Evolutionary conservation across 371 early-diverging fungal species (phyloP).

Genomic region (Mucor ambiguus): DNA sequence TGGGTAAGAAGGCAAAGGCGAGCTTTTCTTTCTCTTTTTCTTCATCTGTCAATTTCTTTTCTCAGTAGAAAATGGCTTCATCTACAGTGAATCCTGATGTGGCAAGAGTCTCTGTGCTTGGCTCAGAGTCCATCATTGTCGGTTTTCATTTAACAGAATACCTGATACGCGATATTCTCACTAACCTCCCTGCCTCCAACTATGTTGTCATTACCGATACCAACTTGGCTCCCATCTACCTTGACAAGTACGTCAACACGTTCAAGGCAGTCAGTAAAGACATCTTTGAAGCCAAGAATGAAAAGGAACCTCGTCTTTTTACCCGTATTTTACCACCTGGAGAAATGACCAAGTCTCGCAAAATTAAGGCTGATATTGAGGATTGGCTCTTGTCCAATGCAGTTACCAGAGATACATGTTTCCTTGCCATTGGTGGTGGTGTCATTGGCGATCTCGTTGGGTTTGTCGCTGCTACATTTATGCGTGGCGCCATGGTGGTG

Average conservation of each 20-base stretch:
- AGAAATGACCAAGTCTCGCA: constrained; percentile 89
- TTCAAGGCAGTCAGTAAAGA: constrained; percentile 46
- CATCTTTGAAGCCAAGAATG: constrained; percentile 20
- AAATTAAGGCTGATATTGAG: constrained; percentile 86
- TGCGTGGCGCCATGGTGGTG: constrained; percentile 94
- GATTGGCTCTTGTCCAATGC: constrained; percentile 86
- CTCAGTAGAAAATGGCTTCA: background rate
- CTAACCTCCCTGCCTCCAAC: constrained; percentile 76
- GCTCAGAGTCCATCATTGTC: constrained; percentile 83
- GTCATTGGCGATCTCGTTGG: constrained; percentile 97
- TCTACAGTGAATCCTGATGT: constrained; percentile 51
- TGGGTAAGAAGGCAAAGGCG: background rate
- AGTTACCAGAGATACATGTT: constrained; percentile 93
- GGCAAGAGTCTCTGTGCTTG: constrained; percentile 82
- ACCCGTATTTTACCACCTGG: constrained; percentile 88
- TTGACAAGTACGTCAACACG: constrained; percentile 53
- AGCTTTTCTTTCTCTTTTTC: background rate
- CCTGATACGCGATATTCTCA: constrained; percentile 76
- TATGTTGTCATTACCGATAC: constrained; percentile 91
- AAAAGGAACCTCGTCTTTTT: constrained; percentile 66
- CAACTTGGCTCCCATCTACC: constrained; percentile 81
- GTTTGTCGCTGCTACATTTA: constrained; percentile 96
- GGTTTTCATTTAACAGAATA: constrained; percentile 83
- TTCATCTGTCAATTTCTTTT: background rate
- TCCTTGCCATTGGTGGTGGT: constrained; percentile 96